Conservation (phyloP, 495 filamentous ascomycete genomes). For the Penicillium flavigenum region DNA sequence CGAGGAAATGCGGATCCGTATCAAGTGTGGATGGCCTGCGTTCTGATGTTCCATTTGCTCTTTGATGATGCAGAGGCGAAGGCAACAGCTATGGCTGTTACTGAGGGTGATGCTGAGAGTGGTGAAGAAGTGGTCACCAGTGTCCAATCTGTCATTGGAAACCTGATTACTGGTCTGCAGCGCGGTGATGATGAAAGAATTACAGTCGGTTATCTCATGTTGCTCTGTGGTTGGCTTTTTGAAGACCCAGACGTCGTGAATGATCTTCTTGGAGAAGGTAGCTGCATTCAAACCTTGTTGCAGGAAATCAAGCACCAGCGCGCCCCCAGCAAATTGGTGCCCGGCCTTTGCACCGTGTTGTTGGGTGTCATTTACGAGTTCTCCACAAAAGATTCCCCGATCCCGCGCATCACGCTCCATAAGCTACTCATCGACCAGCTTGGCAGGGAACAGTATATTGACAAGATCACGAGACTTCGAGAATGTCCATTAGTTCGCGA, state of each 20-base stretch:
- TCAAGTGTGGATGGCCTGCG: constrained; percentile 84
- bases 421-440: constrained; percentile 75
- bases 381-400: constrained; percentile 92
- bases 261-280: constrained; percentile 94
- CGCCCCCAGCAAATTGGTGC: constrained; percentile 60
- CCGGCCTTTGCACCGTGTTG: constrained; percentile 79
- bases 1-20: constrained; percentile 75
- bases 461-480: constrained; percentile 75
- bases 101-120: constrained; percentile 82
- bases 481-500: constrained; percentile 82
- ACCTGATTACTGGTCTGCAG: constrained; percentile 73
- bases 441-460: constrained; percentile 85
- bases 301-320: constrained; percentile 66
- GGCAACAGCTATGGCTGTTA: constrained; percentile 72
- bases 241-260: constrained; percentile 90
- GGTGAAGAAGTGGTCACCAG: constrained; percentile 96
- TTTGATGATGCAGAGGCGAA: constrained; percentile 82
- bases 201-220: constrained; percentile 83
- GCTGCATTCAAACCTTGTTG: constrained; percentile 80
- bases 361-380: constrained; percentile 95
- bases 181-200: constrained; percentile 77
- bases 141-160: constrained; percentile 80
- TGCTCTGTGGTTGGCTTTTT: constrained; percentile 90
- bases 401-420: constrained; percentile 78
- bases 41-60: constrained; percentile 87